Conservation (phyloP, 768 basidiomycete species). For the Harrya chromipes region DNA sequence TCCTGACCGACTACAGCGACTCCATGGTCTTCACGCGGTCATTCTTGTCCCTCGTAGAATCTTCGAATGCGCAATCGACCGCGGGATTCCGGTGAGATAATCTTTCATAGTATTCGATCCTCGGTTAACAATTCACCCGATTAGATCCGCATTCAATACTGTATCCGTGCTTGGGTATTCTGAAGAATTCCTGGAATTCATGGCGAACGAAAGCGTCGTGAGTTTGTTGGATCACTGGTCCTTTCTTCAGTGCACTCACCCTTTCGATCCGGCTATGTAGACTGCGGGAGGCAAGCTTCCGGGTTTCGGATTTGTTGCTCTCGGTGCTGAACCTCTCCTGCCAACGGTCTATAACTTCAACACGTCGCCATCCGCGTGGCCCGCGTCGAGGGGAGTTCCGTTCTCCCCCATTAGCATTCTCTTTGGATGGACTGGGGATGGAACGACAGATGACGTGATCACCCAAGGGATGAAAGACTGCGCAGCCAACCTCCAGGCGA, state of each 20-base stretch:
- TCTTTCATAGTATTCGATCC: background rate
- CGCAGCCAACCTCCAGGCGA: slow-evolving; percentile 37
- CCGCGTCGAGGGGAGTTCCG: slow-evolving; percentile 36
- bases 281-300: slow-evolving; percentile 40
- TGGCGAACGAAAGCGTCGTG: slow-evolving; percentile 17
- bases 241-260: background rate
- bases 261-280: slow-evolving; percentile 25
- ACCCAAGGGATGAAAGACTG: slow-evolving; percentile 39
- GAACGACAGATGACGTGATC: slow-evolving; percentile 39
- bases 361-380: slow-evolving; percentile 43
- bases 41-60: slow-evolving; percentile 24
- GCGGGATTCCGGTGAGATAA: slow-evolving; percentile 23
- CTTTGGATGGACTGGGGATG: slow-evolving; percentile 42
- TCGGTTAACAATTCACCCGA: background rate
- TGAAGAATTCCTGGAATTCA: slow-evolving; percentile 15
- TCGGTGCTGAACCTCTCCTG: slow-evolving; percentile 53
- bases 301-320: slow-evolving; percentile 39
- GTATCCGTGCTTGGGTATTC: slow-evolving; percentile 24
- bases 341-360: slow-evolving; percentile 39
- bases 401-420: slow-evolving; percentile 47
- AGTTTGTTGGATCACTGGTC: slow-evolving; percentile 1
- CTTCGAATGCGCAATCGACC: slow-evolving; percentile 16
- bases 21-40: slow-evolving; percentile 18
- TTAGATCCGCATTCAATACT: slow-evolving; percentile 23
- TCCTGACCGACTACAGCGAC: slow-evolving; percentile 23